Evolutionary conservation across 1,284 basidiomycete genomes (phyloP), one percentile per base, ranked within the genome.

Genomic region (Trichosporon sp.): DNA sequence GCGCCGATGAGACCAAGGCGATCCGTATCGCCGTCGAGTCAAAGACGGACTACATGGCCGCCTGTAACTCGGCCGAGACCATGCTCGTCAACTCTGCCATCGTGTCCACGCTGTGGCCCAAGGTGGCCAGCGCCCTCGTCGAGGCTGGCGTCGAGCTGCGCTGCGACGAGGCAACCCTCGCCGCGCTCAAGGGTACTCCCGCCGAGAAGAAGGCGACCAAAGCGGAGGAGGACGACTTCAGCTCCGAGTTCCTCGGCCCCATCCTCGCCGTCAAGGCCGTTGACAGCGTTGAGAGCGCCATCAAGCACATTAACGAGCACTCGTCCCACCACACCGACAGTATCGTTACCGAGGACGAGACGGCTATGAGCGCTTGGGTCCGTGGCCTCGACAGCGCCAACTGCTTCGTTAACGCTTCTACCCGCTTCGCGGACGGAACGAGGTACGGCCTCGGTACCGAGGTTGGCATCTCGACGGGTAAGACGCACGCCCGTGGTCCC

Each of bases 371-470:
- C 21, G 83, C 82, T 25, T 99, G 98, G 82, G 91, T 89, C 72
- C 85, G 89, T 23, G 90, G 90, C 2, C 88, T 99, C 27, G 93
- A 95, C 78, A 91, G 89, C 2, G 91, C 96, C 1, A 94, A 95
- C 59, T 92, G 92, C 8, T 99, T 91, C 73, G 86, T 97, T 68
- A 99, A 99, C 73, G 92, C 94, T 3, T 91, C 89, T 69, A 96
- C 96, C 8, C 86, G 96, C 56, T 99, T 99, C 74, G 90, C 95
- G 0, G 96, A 99, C 79, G 96, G 96, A 1, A 98, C 95, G 81
- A 82, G 96, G 62, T 99, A 94, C 79, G 96, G 96, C 0, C 92
- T 97, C 69, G 96, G 96, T 1, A 95, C 96, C 1, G 96, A 99
- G 80, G 95, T 99, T 1, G 96, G 96, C 9, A 97, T 99, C 75